phyloP scores from a whole-genome alignment of 768 basidiomycete genomes.

The Boletus vermiculosoides region DNA sequence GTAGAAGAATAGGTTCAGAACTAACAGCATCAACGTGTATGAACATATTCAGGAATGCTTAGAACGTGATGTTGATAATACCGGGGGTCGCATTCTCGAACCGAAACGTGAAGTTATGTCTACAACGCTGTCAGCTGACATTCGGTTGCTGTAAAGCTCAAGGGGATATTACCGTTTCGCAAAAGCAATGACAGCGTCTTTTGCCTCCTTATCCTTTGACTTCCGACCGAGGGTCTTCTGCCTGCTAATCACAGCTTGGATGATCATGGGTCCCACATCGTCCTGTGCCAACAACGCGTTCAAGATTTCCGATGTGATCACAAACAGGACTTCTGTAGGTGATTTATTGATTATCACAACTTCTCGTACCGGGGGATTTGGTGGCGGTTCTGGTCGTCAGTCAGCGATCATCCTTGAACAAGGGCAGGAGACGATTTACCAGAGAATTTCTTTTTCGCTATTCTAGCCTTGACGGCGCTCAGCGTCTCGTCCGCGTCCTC shows the following conservation, averaged over 20 bases:
- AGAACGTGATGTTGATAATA: conserved; percentile 23
- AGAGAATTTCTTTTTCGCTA: conserved; percentile 22
- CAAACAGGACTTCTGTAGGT: neutral
- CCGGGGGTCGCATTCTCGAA: neutral
- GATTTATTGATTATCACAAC: conserved; percentile 3
- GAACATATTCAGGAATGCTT: conserved; percentile 4
- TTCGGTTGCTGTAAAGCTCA: neutral
- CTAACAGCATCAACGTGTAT: neutral
- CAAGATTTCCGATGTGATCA: conserved; percentile 10
- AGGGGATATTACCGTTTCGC: conserved; percentile 14
- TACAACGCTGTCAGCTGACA: conserved; percentile 11
- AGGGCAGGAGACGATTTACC: conserved; percentile 4
- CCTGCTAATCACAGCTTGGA: conserved; percentile 9
- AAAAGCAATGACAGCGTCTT: conserved; percentile 8
- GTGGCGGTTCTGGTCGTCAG: conserved; percentile 9
- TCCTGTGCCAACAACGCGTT: conserved; percentile 9
- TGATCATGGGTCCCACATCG: conserved; percentile 18
- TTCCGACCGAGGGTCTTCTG: neutral
- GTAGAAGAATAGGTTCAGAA: conserved; percentile 1
- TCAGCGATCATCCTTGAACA: conserved; percentile 1
- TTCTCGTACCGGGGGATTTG: neutral
- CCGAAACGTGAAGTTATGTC: conserved; percentile 17
- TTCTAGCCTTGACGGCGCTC: conserved; percentile 9
- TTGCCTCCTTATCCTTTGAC: neutral
- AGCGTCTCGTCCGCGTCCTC: conserved; percentile 15